Percentiles rank a stretch among this genome's conserved stretches.
Evolutionary conservation across 768 basidiomycete species (phyloP).

Genomic region (Hortiboletus campestris): DNA sequence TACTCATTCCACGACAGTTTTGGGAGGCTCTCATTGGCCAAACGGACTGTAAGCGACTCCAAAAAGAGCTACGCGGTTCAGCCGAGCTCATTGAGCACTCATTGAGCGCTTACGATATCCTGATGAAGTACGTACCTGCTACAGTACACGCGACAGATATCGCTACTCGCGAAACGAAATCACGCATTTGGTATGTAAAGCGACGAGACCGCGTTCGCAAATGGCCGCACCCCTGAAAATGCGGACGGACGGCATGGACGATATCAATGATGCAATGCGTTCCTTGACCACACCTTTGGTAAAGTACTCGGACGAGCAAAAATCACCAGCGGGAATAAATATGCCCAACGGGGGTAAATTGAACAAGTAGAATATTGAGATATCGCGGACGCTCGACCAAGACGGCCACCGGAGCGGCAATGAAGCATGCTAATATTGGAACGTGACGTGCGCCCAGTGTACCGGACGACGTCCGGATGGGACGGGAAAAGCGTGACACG

Average conservation of each 20-base stretch:
- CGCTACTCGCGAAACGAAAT: not conserved
- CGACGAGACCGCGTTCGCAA: not conserved
- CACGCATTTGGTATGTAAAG: not conserved
- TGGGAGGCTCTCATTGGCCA: no score
- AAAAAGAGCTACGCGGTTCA: no score
- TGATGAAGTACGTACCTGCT: no score
- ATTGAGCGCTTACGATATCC: no score
- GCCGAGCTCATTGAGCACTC: no score
- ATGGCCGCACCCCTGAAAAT: constrained; percentile 1
- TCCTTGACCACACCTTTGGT: not conserved
- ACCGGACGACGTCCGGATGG: not conserved
- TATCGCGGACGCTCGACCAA: constrained; percentile 10
- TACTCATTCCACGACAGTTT: no score
- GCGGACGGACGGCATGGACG: not conserved
- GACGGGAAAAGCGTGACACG: constrained; percentile 2
- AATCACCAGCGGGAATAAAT: constrained; percentile 4
- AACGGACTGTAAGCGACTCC: no score
- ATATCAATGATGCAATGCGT: not conserved
- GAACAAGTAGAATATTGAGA: constrained; percentile 4
- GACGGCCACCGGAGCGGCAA: not conserved
- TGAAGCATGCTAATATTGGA: constrained; percentile 9
- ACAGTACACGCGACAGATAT: no score
- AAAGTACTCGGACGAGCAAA: not conserved
- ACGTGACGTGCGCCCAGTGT: constrained; percentile 3
- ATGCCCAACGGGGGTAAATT: constrained; percentile 2